Conservation (phyloP, 768 basidiomycete genomes). For the Lactarius sanguifluus region DNA sequence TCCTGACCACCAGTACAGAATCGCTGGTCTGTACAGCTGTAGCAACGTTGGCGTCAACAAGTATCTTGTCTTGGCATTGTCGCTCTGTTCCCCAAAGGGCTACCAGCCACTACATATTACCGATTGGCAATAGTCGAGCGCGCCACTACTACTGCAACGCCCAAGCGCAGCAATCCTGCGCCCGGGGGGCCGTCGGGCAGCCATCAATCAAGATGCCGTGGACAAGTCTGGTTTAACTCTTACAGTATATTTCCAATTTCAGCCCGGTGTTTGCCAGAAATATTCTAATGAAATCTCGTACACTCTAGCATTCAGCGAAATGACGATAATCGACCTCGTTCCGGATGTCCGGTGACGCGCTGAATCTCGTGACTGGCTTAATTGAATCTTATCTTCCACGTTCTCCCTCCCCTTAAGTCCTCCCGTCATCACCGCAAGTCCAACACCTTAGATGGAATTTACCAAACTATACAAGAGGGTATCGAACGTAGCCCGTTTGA, state of each 20-base stretch:
- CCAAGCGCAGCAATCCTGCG: not conserved
- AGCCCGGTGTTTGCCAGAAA: not conserved
- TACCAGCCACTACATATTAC: slow-evolving; percentile 1
- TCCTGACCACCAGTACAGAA: not conserved
- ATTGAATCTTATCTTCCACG: slow-evolving; percentile 1
- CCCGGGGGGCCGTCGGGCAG: not conserved
- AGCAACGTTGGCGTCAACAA: too few species aligned
- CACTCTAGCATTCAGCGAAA: not conserved
- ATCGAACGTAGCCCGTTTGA: not conserved
- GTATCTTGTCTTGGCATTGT: not conserved
- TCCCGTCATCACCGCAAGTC: not conserved
- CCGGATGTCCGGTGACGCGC: not conserved
- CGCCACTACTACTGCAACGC: not conserved
- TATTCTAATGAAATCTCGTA: not conserved
- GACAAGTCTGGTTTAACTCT: not conserved
- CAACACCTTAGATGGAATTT: not conserved
- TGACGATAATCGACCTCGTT: not conserved
- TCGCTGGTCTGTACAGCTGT: not conserved
- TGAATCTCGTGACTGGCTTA: not conserved
- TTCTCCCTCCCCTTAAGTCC: not conserved
- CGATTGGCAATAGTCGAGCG: not conserved
- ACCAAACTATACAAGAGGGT: too few species aligned
- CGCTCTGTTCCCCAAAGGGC: not conserved
- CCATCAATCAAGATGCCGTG: not conserved
- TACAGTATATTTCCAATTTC: not conserved